Evolutionary conservation across 352 stramenopile genomes (phyloP), one percentile per base, ranked within the genome.

Genomic region (Phytophthora pini): DNA sequence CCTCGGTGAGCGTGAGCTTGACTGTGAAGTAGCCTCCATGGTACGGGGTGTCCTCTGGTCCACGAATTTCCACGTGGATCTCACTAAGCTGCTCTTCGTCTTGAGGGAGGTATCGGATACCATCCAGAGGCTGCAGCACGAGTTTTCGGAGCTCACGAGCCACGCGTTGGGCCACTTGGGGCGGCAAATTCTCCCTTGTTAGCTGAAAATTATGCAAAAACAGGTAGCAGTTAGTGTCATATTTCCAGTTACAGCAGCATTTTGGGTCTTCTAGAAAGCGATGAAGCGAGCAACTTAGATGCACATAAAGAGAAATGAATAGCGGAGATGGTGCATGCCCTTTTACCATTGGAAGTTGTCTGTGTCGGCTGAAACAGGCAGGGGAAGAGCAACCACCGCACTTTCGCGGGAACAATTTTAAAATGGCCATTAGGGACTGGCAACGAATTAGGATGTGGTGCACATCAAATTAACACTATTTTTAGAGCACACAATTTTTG

Each of bases 1-100:
- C 85, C 27, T 90, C 82, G 24, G 88, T 93, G 15, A 98, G 79
- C 31, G 97, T 78, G 32, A 99, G 89, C 80, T 99, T 99, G 32
- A 99, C 82, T 47, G 92, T 82, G 72, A 99, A 99, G 63, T 92
- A 95, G 36, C 92, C 96, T 15, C 85, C 93, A 61, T 99, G 90
- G 82, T 99, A 99, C 27, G 98, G 98, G 54, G 98, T 99, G 68
- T 96, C 94, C 71, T 97, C 92, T 11, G 98, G 98, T 51, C 97
- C 98, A 74, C 93, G 82, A 69, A 99, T 97, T 77, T 99, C 96
- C 13, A 93, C 97, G 82, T 98, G 84, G 52, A 98, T 97, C 61
- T 98, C 94, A 8, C 86, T 86, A 12, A 98, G 80, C 38, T 88
- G 80, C 52, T 97, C 92, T 44, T 97, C 77, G 1, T 97, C 94